Percentiles rank a stretch among this genome's conserved stretches.
Conservation (phyloP, 2,329 filamentous ascomycete genomes). For the Trichoderma sp. region DNA sequence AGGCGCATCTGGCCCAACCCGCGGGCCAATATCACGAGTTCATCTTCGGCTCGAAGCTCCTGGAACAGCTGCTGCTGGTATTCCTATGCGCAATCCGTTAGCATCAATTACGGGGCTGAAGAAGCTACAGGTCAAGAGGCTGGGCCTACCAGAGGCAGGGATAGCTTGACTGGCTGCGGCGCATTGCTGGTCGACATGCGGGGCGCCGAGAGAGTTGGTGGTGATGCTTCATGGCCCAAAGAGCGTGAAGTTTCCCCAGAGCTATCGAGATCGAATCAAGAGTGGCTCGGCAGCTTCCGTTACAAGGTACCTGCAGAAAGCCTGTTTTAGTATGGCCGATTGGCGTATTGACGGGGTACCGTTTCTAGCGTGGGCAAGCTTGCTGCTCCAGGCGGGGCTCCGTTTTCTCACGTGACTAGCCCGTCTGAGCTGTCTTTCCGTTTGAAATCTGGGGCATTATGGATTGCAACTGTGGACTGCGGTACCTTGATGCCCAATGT, state of each 20-base stretch:
- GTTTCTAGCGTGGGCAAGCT: not conserved
- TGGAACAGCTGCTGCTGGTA: conserved; percentile 97
- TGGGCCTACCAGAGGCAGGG: conserved; percentile 60
- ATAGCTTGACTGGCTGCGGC: conserved; percentile 76
- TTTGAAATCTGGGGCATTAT: not conserved
- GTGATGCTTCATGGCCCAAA: conserved; percentile 18
- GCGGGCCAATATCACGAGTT: conserved; percentile 87
- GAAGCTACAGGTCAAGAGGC: not conserved
- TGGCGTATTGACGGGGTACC: not conserved
- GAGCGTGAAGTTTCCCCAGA: conserved; percentile 12
- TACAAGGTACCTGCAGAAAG: not conserved
- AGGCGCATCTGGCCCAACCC: conserved; percentile 91
- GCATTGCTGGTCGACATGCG: conserved; percentile 59
- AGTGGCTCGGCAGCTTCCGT: not conserved
- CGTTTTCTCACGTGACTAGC: not conserved
- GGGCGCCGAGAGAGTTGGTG: conserved; percentile 29
- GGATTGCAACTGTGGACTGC: not conserved
- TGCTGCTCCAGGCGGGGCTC: not conserved
- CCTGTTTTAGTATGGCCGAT: not conserved
- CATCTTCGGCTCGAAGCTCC: conserved; percentile 86
- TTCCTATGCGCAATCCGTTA: conserved; percentile 53
- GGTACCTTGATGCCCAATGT: not conserved
- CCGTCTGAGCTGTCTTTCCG: not conserved
- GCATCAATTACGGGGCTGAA: conserved; percentile 4
- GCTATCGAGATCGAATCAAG: not conserved